phyloP scores from a whole-genome alignment of 106 monocot species.

The Triglochin maritima region DNA sequence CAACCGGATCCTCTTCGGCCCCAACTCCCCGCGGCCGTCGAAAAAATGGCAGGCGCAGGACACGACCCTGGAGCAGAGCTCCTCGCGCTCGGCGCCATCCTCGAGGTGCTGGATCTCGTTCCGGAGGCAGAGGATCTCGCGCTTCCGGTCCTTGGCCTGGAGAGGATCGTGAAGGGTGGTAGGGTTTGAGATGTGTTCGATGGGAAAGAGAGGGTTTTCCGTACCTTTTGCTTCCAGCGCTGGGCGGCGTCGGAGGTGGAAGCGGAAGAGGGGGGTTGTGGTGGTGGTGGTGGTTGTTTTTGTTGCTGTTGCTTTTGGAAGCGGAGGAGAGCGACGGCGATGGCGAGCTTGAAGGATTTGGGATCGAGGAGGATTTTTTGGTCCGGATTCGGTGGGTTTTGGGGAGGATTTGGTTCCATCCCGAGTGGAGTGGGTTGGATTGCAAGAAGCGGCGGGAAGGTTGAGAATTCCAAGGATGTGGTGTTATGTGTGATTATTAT shows the following conservation, averaged over 20 bases:
- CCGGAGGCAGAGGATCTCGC: conserved; percentile 53
- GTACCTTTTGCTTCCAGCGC: conserved; percentile 75
- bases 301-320: conserved; percentile 29
- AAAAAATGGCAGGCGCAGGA: conserved; percentile 92
- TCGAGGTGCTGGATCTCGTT: conserved; percentile 83
- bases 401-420: no score
- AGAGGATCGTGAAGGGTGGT: background rate
- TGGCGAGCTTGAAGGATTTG: conserved; percentile 45
- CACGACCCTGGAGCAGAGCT: conserved; percentile 27
- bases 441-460: no score
- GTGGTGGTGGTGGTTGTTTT: background rate
- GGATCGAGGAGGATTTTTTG: conserved; percentile 4
- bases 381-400: no score
- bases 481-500: no score
- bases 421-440: no score
- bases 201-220: background rate
- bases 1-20: conserved; percentile 4
- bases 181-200: background rate
- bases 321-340: conserved; percentile 54
- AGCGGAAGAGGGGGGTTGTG: conserved; percentile 17
- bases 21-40: conserved; percentile 39
- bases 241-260: conserved; percentile 18
- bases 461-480: no score
- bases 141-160: conserved; percentile 89
- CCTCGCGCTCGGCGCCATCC: conserved; percentile 12